Evolutionary conservation across 208 protist species (phyloP), one percentile per base, ranked within the genome.

Genomic region (Acanthamoeba quina): DNA sequence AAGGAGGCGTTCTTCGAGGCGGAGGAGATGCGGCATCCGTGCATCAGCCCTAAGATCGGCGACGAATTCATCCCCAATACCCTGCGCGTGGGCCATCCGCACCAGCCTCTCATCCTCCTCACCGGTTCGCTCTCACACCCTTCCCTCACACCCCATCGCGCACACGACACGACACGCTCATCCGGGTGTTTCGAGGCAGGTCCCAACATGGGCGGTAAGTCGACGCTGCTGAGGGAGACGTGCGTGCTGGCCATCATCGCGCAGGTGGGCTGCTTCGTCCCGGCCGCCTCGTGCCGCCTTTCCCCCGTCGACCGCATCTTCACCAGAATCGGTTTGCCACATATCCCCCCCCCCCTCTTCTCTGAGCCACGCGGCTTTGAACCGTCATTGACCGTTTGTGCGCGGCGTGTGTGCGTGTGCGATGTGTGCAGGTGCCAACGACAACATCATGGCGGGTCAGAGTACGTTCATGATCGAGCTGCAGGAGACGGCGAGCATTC

Each of bases 201-300:
- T 10, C 99, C 99, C 9, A 99, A 99, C 94, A 99, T 99, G 99
- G 99, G 99, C 31, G 99, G 99, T 44, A 99, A 99, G 96, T 99
- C 98, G 72, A 99, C 99, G 3, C 95, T 99, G 41, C 98, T 99
- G 95, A 96, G 99, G 68, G 98, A 98, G n/a, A 68, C 92, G 31
- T 99, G 98, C 64, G 94, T 99, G 19, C 98, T 98, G 62, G 96
- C 99, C 1, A 96, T 99, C 21, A 94, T 99, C 70, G 99, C 99
- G 13, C 99, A 99, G 94, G 92, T 99, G 52, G 99, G 99, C 34
- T 99, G 99, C 58, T 98, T 96, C 41, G 98, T 99, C 44, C 95
- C 97, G 0, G 98, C 98, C 1, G 31, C 54, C 19, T 34, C 9
- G 13, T 97, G 94, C 60, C 5, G 31, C 47, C 96, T 98, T 41